Conservation (phyloP, 2,329 filamentous ascomycete genomes). For the Cryphonectria naterciae region DNA sequence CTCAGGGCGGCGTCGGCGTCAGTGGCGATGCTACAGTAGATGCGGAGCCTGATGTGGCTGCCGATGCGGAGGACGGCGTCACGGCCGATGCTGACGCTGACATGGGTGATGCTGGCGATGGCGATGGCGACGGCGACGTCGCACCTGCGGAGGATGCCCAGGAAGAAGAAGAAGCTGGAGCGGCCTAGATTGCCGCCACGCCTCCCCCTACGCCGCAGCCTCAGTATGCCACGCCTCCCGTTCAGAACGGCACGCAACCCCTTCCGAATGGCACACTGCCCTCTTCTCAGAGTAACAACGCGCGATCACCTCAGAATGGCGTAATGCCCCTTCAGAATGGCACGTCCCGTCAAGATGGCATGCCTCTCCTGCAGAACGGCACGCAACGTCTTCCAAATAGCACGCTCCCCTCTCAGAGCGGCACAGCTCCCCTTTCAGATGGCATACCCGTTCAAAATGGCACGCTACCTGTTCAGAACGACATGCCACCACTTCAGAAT, state of each 20-base stretch:
- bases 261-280: not conserved
- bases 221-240: not conserved
- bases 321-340: too few species aligned
- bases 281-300: not conserved
- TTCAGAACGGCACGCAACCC: not conserved
- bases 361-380: too few species aligned
- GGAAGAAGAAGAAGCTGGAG: conserved; percentile 1
- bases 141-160: conserved; percentile 20
- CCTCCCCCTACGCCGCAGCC: conserved; percentile 1
- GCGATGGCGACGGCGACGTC: not conserved
- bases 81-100: conserved; percentile 15
- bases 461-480: not conserved
- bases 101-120: not conserved
- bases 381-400: too few species aligned
- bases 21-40: conserved; percentile 21
- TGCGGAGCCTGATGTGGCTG: not conserved
- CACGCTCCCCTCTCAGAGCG: too few species aligned
- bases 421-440: too few species aligned
- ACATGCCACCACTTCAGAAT: not conserved
- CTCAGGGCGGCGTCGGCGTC: conserved; percentile 39
- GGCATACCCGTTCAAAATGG: too few species aligned
- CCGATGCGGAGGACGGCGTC: not conserved
- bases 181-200: conserved; percentile 1
- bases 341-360: not conserved
- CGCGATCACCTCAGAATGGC: too few species aligned